Evolutionary conservation across 306 rosid species (phyloP), one percentile per base, ranked within the genome.

Genomic region (Pyrus betulifolia): DNA sequence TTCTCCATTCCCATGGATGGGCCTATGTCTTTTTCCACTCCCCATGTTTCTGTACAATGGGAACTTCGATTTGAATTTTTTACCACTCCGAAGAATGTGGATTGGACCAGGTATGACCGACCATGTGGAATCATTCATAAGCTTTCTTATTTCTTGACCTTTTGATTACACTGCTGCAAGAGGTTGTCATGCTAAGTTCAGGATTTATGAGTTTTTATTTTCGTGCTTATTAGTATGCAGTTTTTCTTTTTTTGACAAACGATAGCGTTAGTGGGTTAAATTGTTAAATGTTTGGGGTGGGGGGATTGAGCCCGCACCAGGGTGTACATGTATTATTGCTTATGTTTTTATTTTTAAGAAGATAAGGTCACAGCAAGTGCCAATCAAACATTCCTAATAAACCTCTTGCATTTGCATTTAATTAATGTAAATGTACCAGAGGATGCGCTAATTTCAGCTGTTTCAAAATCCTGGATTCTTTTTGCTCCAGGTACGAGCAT

Each of bases 1-100:
- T 96, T 96, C 74, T 96, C 99, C 44, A 83, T 96, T 77, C 99
- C 99, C 42, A 89, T 86, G 96, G 98, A 96, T 85, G 99, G 99
- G 55, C 99, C 99, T 23, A 96, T 96, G 99, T 91, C 97, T 35
- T 92, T 96, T 88, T 86, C 97, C 79, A 96, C 99, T 86, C 93
- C 96, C 59, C 96, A 84, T 67, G 97, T 96, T 76, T 87, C 97
- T 74, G 94, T 96, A 70, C 92, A 86, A 79, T 96, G 99, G 99
- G 92, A 86, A 68, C 99, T 96, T 79, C 96, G 99, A 49, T 96
- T 96, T 82, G 99, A 96, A 79, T 92, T 96, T 85, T 88, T 85
- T 78, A 93, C 96, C 80, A 92, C 97, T 68, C 99, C 96, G 11
- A 96, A 88, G 88, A 86, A 85, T 84, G 81, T 91, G 60, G 91